Conservation (phyloP, 2,329 filamentous ascomycete species). For the Botryosphaeria agaves region DNA sequence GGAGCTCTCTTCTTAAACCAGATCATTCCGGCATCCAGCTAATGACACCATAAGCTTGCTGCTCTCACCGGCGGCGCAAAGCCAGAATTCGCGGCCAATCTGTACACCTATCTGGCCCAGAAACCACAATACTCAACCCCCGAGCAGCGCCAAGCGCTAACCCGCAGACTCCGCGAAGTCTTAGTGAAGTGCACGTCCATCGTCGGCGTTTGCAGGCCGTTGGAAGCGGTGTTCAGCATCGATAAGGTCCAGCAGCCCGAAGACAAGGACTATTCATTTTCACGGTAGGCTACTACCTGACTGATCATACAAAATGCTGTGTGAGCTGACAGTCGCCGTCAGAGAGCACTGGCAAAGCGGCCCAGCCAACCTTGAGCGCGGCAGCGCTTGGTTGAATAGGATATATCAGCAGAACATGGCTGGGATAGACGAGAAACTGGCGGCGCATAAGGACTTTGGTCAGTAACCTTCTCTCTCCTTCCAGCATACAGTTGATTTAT, state of each 20-base stretch:
- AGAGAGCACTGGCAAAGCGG: slow-evolving; percentile 41
- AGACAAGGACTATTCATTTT: slow-evolving; percentile 38
- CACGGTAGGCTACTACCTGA: slow-evolving; percentile 17
- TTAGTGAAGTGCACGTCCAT: slow-evolving; percentile 40
- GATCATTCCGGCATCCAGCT: slow-evolving; percentile 2
- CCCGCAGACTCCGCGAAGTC: slow-evolving; percentile 37
- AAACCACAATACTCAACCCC: slow-evolving; percentile 28
- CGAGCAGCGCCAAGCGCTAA: slow-evolving; percentile 26
- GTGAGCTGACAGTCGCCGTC: neutral
- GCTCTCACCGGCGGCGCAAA: slow-evolving; percentile 33
- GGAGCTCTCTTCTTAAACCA: slow-evolving; percentile 5
- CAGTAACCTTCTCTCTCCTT: neutral
- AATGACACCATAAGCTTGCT: slow-evolving; percentile 14
- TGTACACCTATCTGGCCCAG: slow-evolving; percentile 38
- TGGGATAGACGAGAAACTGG: slow-evolving; percentile 20
- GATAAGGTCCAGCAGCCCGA: slow-evolving; percentile 32
- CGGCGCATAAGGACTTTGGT: slow-evolving; percentile 29
- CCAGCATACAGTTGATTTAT: slow-evolving; percentile 13
- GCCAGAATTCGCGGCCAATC: slow-evolving; percentile 31
- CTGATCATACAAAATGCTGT: too few relatives aligned
- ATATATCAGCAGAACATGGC: slow-evolving; percentile 36
- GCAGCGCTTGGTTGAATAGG: slow-evolving; percentile 36
- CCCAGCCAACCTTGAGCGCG: slow-evolving; percentile 34
- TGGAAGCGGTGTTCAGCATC: slow-evolving; percentile 43
- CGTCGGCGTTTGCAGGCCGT: slow-evolving; percentile 44